Conservation (phyloP, 1,284 basidiomycete species). For the Thecaphora frezii region DNA sequence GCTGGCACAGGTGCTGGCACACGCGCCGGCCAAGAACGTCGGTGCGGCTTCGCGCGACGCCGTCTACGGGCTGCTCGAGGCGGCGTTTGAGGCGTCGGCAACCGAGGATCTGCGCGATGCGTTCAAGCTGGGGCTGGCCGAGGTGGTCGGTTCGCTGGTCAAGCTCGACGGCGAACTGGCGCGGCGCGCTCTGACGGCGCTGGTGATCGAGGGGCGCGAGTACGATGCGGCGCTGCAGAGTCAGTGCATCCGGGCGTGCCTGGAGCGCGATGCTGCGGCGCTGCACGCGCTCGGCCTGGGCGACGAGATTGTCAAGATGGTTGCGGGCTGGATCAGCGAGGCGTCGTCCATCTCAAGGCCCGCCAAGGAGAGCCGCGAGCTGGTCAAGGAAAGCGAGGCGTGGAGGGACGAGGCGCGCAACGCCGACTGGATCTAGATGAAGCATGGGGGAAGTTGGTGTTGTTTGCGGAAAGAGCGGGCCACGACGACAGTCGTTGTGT, state of each 20-base stretch:
- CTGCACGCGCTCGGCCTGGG: constrained; percentile 21
- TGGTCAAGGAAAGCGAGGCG: constrained; percentile 3
- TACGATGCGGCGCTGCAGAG: constrained; percentile 30
- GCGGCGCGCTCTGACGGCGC: constrained; percentile 13
- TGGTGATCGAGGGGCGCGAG: constrained; percentile 11
- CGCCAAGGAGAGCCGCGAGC: constrained; percentile 29
- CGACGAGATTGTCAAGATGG: constrained; percentile 27
- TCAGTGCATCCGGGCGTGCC: constrained; percentile 16
- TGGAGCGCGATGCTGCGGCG: constrained; percentile 26
- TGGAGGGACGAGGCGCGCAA: not conserved
- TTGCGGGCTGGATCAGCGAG: constrained; percentile 38
- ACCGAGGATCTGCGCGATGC: constrained; percentile 63
- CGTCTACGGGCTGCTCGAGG: constrained; percentile 74
- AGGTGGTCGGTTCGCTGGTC: constrained; percentile 71
- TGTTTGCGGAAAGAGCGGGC: too few species aligned
- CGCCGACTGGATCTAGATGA: not conserved
- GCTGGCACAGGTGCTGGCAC: constrained; percentile 74
- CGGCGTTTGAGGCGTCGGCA: constrained; percentile 67
- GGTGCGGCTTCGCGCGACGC: constrained; percentile 73
- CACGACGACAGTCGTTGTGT: too few species aligned
- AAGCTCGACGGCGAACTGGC: constrained; percentile 59
- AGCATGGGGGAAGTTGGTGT: too few species aligned
- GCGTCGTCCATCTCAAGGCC: constrained; percentile 29
- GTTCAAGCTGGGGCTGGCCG: constrained; percentile 67
- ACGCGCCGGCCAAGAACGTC: constrained; percentile 71